phyloP scores from a whole-genome alignment of 768 basidiomycete genomes.

The Leccinum fibrillosum region DNA sequence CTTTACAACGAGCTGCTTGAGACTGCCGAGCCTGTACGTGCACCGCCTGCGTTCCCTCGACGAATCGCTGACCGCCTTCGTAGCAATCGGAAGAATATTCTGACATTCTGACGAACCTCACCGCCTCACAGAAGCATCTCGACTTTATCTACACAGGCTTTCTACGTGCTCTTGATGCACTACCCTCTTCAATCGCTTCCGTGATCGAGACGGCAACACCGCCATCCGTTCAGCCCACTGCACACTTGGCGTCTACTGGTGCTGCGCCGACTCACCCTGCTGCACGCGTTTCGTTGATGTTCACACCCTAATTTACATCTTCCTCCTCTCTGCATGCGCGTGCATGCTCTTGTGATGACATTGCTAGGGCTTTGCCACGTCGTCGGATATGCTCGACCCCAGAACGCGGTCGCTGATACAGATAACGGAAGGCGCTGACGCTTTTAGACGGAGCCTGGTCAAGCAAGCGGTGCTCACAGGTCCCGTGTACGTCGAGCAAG shows the following conservation, averaged over 20 bases:
- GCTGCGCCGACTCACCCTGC: conserved; percentile 24
- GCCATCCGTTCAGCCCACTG: conserved; percentile 41
- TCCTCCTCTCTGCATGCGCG: too few species aligned
- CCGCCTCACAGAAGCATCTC: conserved; percentile 76
- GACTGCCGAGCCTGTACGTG: conserved; percentile 69
- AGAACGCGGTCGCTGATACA: too few species aligned
- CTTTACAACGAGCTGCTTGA: conserved; percentile 81
- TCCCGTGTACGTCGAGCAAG: conserved; percentile 22
- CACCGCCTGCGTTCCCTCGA: conserved; percentile 5
- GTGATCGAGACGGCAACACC: conserved; percentile 62
- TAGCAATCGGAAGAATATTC: conserved; percentile 86
- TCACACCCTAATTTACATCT: too few species aligned
- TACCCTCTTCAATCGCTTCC: conserved; percentile 49
- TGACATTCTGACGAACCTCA: conserved; percentile 82
- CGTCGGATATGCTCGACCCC: conserved; percentile 5
- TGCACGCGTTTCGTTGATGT: not conserved
- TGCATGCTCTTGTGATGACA: not conserved
- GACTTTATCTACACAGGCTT: conserved; percentile 79
- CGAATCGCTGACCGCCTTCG: conserved; percentile 6
- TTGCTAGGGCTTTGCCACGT: conserved; percentile 12
- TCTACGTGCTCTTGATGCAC: conserved; percentile 56
- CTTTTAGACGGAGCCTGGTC: too few species aligned
- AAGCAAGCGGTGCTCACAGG: not conserved
- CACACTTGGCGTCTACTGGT: conserved; percentile 23
- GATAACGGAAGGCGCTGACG: too few species aligned